Evolutionary conservation across 192 early-diverging fungal species (phyloP).

Genomic region (Podila minutissima): DNA sequence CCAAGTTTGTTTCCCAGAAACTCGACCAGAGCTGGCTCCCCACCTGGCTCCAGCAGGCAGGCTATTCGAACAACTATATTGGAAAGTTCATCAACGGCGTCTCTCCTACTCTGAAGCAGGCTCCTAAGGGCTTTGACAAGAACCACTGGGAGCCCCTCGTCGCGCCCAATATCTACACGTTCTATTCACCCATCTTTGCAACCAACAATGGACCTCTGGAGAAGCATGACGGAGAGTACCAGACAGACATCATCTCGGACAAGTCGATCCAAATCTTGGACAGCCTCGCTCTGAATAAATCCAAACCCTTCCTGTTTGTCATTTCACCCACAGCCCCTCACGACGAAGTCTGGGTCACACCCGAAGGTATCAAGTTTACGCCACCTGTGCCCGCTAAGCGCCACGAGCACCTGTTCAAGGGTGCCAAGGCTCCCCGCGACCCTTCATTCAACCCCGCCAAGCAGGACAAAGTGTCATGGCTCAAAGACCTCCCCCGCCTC

Average conservation of each 20-base stretch:
- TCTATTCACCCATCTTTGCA: conserved; percentile 65
- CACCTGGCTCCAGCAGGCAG: conserved; percentile 46
- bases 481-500: conserved; percentile 56
- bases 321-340: conserved; percentile 72
- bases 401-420: conserved; percentile 64
- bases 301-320: conserved; percentile 55
- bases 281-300: conserved; percentile 48
- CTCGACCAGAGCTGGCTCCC: conserved; percentile 46
- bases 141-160: conserved; percentile 57
- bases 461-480: conserved; percentile 63
- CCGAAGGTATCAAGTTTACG: conserved; percentile 37
- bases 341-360: conserved; percentile 55
- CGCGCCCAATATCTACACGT: conserved; percentile 67
- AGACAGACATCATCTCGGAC: conserved; percentile 63
- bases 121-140: conserved; percentile 55
- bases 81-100: conserved; percentile 75
- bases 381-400: conserved; percentile 68
- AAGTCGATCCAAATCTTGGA: conserved; percentile 61
- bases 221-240: conserved; percentile 57
- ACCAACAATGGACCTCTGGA: conserved; percentile 63
- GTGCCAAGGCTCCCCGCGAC: conserved; percentile 62
- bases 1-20: conserved; percentile 43
- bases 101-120: conserved; percentile 34
- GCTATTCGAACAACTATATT: conserved; percentile 72
- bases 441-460: conserved; percentile 66